Evolutionary conservation across 192 early-diverging fungal genomes (phyloP), one percentile per base, ranked within the genome.

Genomic region (Linnemannia exigua): DNA sequence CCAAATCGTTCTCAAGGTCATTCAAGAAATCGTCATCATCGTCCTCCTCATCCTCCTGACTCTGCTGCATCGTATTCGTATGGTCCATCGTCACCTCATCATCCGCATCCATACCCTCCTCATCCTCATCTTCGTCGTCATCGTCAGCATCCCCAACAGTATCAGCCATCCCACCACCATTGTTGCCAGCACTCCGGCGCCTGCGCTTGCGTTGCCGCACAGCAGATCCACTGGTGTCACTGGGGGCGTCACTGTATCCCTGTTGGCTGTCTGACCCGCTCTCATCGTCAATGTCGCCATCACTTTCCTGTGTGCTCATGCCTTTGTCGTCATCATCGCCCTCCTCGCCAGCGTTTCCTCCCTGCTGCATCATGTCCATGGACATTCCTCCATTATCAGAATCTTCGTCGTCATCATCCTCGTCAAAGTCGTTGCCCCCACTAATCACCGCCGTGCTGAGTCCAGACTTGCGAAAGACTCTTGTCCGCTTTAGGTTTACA

Each of bases 221-320:
- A 25, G n/a, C 72, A 0, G 50, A 46, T 58, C 36, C 70, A 35
- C 31, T 72, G 33, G 51, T 38, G 12, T 74, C 79, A 38, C 79
- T 80, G 7, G 17, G 31, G 3, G 33, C 79, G 1, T 88, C 72
- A 78, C 80, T 89, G 19, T 89, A 74, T 7, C 75, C 91, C 4
- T 80, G 77, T 9, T 86, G 81, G 36, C 79, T 79, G 67, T 90
- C 87, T 48, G 89, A 89, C 12, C 80, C 80, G 69, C 78, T 88
- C 44, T 88, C 79, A 17, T 90, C 88, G 19, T 80, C 89, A 69
- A 93, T 88, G 17, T 90, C 90, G 15, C 85, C 77, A n/a, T 87
- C 88, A 19, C 82, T 83, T 7, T 81, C 79, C 11, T 77, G 77
- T 36, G 48, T 77, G 19, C 50, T 72, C 25, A 15, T 48, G 2